Percentiles rank a stretch among this genome's conserved stretches.
phyloP scores from a whole-genome alignment of 129 eudicot genomes.

The Lactuca sativa region DNA sequence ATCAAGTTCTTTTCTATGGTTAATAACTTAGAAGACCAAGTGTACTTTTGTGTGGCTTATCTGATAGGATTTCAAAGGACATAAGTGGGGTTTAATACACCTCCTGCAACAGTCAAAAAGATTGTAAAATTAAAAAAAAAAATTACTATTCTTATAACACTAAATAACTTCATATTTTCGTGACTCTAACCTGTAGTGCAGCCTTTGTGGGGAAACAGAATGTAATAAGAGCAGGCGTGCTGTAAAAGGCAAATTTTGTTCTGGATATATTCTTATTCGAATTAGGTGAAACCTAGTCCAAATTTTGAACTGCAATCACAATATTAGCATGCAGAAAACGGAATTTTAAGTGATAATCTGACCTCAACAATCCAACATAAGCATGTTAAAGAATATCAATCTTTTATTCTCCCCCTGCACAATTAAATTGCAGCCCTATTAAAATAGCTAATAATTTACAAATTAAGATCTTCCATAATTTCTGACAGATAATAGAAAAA shows the following conservation, averaged over 20 bases:
- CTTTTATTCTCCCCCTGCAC: slow-evolving; percentile 74
- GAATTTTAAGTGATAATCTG: slow-evolving; percentile 46
- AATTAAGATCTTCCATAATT: slow-evolving; percentile 12
- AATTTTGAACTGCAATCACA: too few species aligned
- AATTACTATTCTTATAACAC: too few species aligned
- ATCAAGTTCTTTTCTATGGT: too few species aligned
- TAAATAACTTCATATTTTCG: background rate
- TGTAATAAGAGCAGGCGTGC: slow-evolving; percentile 77
- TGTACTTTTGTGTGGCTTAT: too few species aligned
- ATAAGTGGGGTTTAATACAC: too few species aligned
- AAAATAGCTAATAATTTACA: slow-evolving; percentile 3
- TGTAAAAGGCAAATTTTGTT: slow-evolving; percentile 55
- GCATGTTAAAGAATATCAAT: slow-evolving; percentile 84
- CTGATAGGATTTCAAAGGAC: too few species aligned
- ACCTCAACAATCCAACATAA: slow-evolving; percentile 66
- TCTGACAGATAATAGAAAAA: background rate
- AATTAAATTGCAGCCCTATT: slow-evolving; percentile 83
- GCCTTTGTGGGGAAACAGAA: slow-evolving; percentile 72
- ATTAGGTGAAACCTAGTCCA: too few species aligned
- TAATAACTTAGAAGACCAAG: too few species aligned
- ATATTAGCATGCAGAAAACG: background rate
- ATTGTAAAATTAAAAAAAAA: too few species aligned
- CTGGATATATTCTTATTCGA: slow-evolving; percentile 29
- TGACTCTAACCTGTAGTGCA: slow-evolving; percentile 45
- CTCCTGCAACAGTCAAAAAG: too few species aligned